Evolutionary conservation across 1,139 yeast species (phyloP).

Genomic region (Lodderomyces metapsilosis): DNA sequence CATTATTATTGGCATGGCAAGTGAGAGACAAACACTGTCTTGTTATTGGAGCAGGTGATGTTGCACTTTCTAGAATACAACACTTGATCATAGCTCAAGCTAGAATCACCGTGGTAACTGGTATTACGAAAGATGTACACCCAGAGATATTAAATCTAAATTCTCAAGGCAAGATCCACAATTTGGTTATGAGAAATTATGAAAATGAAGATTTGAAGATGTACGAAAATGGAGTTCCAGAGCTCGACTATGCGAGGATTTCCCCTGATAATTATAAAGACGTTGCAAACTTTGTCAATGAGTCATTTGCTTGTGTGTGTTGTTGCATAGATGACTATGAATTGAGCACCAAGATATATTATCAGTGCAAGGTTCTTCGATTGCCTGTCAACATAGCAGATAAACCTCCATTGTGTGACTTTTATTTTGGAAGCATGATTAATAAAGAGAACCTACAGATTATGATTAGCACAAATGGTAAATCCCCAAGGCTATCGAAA

Average conservation of each 20-base stretch:
- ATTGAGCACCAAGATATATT: slow-evolving; percentile 57
- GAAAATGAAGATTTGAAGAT: slow-evolving; percentile 45
- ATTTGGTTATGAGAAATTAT: slow-evolving; percentile 42
- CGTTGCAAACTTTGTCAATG: slow-evolving; percentile 33
- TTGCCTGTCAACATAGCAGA: slow-evolving; percentile 84
- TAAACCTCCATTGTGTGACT: slow-evolving; percentile 79
- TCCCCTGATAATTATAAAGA: slow-evolving; percentile 26
- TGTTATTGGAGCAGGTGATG: slow-evolving; percentile 82
- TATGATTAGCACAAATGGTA: slow-evolving; percentile 83
- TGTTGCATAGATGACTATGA: slow-evolving; percentile 76
- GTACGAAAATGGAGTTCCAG: slow-evolving; percentile 34
- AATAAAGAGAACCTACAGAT: slow-evolving; percentile 76
- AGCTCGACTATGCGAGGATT: slow-evolving; percentile 21
- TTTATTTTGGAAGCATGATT: slow-evolving; percentile 80
- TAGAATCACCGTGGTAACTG: slow-evolving; percentile 64
- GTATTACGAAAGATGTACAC: slow-evolving; percentile 34
- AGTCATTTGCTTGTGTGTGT: slow-evolving; percentile 62
- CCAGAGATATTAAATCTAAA: slow-evolving; percentile 41
- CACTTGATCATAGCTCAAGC: slow-evolving; percentile 73
- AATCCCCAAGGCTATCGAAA: slow-evolving; percentile 73
- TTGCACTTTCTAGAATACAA: slow-evolving; percentile 68
- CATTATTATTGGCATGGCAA: slow-evolving; percentile 73
- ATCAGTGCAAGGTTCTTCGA: slow-evolving; percentile 51
- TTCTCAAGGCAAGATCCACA: slow-evolving; percentile 41
- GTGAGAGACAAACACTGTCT: slow-evolving; percentile 63